Base-by-base conservation (phyloP, 1,284 basidiomycete genomes). In the Ganoderma lingzhi region DNA sequence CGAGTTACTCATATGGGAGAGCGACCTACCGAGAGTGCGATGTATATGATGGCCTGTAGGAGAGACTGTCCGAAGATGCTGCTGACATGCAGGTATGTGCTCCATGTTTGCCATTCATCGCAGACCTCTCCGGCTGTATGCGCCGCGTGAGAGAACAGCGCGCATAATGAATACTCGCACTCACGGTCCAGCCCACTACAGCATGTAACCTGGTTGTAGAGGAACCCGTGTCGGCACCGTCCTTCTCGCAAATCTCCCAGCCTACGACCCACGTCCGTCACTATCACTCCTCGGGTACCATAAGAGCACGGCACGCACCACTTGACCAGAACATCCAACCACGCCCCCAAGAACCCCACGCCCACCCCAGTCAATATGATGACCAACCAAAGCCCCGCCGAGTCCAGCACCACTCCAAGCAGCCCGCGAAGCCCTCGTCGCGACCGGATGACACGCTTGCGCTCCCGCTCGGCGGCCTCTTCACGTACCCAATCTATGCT, bases 401-500 rank as follows among this genome's bases (percentile, higher is more conserved):
- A 86, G 72, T 93, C 90, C 69, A 88, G 74, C 41, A 89, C 79
- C 6, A 88, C 87, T 2, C 84, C 78, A 17, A 90, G 72, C 48
- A 89, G 76, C 6, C 90, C 89, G 37, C 86, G 84, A 58, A 88
- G 78, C 37, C 90, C 91, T 44, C 81, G 82, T 67, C 87, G 84
- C 1, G 86, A 82, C 51, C 83, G 83, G 37, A 91, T 77, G 8
- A 78, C 76, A 67, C 89, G 85, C 69, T 84, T 84, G 70, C 88
- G 83, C 70, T 88, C 84, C 62, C 91, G 86, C 78, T 92, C 91
- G 6, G 83, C 80, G 6, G 86, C 85, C 74, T 92, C 89, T 79
- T 93, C 91, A 64, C 87, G 86, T 65, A 90, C 82, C 92, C 92
- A 93, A 80, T 94, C 91, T 69, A 90, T 90, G 8, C 86, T 86